These are phyloP conservation scores for Senna siamea DNA, from an alignment of 306 rosid species.

Conservation along the genomic window DNA sequence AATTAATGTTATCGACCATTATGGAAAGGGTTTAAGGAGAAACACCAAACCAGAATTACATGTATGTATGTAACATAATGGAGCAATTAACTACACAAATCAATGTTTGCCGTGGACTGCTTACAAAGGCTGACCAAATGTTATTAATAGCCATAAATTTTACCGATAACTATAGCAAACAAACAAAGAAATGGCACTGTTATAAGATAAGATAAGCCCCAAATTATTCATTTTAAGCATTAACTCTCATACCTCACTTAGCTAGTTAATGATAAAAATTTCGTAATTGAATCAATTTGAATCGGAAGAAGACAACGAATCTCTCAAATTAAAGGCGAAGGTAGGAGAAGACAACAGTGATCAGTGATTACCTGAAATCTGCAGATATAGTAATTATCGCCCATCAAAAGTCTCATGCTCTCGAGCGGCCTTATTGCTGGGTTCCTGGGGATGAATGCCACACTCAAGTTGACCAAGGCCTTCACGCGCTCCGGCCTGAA, in stretches of 20 bases:
- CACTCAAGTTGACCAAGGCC: slow-evolving; percentile 74
- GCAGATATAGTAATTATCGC: slow-evolving; percentile 68
- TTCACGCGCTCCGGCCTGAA: slow-evolving; percentile 64
- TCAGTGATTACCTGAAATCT: slow-evolving; percentile 60
- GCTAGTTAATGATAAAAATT: background rate
- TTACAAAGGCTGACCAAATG: too few species aligned
- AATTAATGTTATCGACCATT: background rate
- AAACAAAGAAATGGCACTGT: background rate
- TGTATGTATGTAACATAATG: background rate
- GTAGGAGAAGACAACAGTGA: background rate
- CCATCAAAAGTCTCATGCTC: slow-evolving; percentile 43
- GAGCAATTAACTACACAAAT: background rate
- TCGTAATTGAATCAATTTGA: too few species aligned
- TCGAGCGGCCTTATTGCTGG: slow-evolving; percentile 45
- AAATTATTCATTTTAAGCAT: background rate
- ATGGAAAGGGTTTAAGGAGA: background rate
- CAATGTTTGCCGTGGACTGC: background rate
- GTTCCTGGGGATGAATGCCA: slow-evolving; percentile 48
- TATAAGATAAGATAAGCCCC: background rate
- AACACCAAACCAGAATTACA: background rate
- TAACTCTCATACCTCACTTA: background rate
- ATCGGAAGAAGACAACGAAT: background rate
- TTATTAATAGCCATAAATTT: background rate
- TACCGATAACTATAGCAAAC: background rate
- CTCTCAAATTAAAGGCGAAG: background rate